Evolutionary conservation across 192 early-diverging fungal species (phyloP), one percentile per base, ranked within the genome.

Genomic region (Coemansia sp.): DNA sequence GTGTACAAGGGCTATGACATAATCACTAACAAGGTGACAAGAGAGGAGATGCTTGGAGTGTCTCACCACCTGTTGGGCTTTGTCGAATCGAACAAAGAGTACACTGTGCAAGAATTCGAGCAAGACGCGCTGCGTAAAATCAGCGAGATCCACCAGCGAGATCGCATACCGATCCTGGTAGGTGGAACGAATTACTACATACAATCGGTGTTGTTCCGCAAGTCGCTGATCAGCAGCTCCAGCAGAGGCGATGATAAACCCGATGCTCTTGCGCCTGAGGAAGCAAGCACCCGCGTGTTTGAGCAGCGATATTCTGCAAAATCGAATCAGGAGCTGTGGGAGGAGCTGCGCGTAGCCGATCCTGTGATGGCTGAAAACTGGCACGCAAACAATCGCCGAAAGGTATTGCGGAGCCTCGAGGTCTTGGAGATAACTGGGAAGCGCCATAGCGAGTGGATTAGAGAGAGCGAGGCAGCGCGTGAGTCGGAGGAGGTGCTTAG

Each of bases 181-280:
- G 96, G 96, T 30, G 96, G 96, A 34, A 99, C 94, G 5, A 85
- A 95, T 60, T 99, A 99, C 70, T 99, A 99, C 66, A 85, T 99
- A 25, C 96, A 99, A 62, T 86, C 87, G 2, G 61, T 92, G 4
- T 68, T 99, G 30, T 99, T 88, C 82, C 69, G 82, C 30, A 80
- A 91, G 32, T 82, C 84, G 0, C 66, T 94, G 18, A 72, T 86
- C 41, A 59, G 65, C 60, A 51, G 53, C 50, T 22, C 42, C 5
- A 45, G 42, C 42, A 63, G 31, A 41, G 54, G 27, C 18, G 51
- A 56, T 43, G 31, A 67, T 43, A 55, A 53, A 53, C 48, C 27
- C 15, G 51, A 21, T 22, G 26, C 4, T 11, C 6, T 7, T 14
- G 21, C 13, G 13, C 25, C 42, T 4, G 42, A 25, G 14, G 25